Evolutionary conservation across 257 asterid species (phyloP).

Genomic region (Fraxinus excelsior): DNA sequence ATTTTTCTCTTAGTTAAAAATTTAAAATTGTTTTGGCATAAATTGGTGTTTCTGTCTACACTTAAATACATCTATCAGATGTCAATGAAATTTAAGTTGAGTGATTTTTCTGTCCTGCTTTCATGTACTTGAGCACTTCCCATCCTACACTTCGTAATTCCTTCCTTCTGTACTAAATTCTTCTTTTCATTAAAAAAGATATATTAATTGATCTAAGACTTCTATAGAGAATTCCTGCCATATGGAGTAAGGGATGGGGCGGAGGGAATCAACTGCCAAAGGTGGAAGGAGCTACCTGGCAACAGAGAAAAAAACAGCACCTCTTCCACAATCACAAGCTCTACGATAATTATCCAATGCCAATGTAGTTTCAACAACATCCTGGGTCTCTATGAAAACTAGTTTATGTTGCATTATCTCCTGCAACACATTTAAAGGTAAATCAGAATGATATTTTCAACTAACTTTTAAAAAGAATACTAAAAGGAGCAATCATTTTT

Average conservation of each 20-base stretch:
- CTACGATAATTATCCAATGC: constrained; percentile 94
- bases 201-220: neutral
- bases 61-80: neutral
- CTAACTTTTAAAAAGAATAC: neutral
- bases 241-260: neutral
- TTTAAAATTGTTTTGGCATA: neutral
- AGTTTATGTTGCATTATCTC: constrained; percentile 98
- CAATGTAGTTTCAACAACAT: constrained; percentile 96
- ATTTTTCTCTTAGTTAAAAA: neutral
- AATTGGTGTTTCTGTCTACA: neutral
- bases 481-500: neutral
- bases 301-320: constrained; percentile 98
- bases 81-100: neutral
- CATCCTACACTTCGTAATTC: neutral
- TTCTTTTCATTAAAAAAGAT: neutral
- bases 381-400: constrained; percentile 97
- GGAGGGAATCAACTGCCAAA: neutral
- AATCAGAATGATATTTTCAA: neutral
- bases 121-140: constrained; percentile 7
- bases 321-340: constrained; percentile 99
- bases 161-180: neutral
- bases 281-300: constrained; percentile 63
- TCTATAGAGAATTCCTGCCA: neutral
- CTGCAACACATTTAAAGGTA: constrained; percentile 48
- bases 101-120: constrained; percentile 1